Evolutionary conservation across 2,329 filamentous ascomycete genomes (phyloP).

Genomic region (Penicillium sp.): DNA sequence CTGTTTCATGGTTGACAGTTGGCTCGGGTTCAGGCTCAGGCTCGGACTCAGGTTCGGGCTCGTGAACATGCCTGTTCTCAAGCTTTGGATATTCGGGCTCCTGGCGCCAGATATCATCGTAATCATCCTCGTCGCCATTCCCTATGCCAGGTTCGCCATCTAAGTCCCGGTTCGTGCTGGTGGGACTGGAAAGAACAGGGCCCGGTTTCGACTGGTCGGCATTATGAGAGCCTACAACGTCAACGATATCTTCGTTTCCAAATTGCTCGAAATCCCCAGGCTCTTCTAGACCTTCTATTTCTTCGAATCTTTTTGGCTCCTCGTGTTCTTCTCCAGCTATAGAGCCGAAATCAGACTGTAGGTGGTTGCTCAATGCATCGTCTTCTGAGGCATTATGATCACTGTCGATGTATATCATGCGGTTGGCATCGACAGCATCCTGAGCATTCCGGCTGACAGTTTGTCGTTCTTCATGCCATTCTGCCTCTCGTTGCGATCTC

Average conservation of each 20-base stretch:
- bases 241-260: conserved; percentile 1
- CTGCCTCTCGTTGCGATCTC: conserved; percentile 35
- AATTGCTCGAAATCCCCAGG: not conserved
- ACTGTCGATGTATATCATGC: conserved; percentile 51
- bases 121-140: conserved; percentile 15
- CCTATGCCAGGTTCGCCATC: not conserved
- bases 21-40: conserved; percentile 6
- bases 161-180: not conserved
- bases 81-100: conserved; percentile 2
- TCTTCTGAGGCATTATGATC: conserved; percentile 32
- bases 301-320: not conserved
- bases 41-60: not conserved
- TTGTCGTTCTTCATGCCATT: conserved; percentile 52
- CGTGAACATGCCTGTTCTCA: not conserved
- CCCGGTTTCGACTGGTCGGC: not conserved
- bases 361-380: conserved; percentile 1
- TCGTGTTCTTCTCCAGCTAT: not conserved
- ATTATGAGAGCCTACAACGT: not conserved
- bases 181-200: not conserved
- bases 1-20: conserved; percentile 7
- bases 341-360: conserved; percentile 4
- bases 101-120: conserved; percentile 21
- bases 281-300: not conserved
- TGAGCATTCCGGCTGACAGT: conserved; percentile 49
- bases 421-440: conserved; percentile 42